A percentile compares a stretch with the other conserved stretches of the same genome.
Conservation (phyloP, 1,284 basidiomycete species). For the Takashimella koratensis region DNA sequence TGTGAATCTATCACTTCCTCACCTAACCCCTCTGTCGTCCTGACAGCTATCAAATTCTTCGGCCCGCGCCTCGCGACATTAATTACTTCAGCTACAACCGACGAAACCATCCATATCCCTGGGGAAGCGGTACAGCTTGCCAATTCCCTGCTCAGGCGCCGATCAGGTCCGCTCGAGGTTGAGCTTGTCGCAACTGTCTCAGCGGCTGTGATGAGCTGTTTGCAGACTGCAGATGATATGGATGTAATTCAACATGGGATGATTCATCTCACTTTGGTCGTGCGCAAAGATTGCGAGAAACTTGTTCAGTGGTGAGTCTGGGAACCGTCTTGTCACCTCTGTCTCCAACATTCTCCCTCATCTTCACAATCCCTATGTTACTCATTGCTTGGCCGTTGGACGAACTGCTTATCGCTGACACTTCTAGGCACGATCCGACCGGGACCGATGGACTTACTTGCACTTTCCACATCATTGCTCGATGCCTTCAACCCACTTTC, state of each 20-base stretch:
- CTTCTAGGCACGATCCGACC: constrained; percentile 57
- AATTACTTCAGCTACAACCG: constrained; percentile 56
- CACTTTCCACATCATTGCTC: constrained; percentile 69
- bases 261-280: constrained; percentile 71
- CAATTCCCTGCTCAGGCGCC: constrained; percentile 64
- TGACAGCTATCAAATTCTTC: constrained; percentile 63
- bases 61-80: constrained; percentile 67
- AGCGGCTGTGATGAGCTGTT: constrained; percentile 65
- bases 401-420: constrained; percentile 27
- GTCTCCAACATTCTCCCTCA: background rate
- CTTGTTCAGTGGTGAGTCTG: constrained; percentile 76
- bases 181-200: constrained; percentile 72
- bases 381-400: background rate
- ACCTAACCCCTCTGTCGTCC: constrained; percentile 30
- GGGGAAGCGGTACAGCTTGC: constrained; percentile 76
- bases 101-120: constrained; percentile 65
- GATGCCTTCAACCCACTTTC: constrained; percentile 59
- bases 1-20: constrained; percentile 65
- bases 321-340: constrained; percentile 17
- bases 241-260: constrained; percentile 83
- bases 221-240: constrained; percentile 69
- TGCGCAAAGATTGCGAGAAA: constrained; percentile 81
- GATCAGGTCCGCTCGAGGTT: constrained; percentile 62
- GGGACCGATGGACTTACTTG: constrained; percentile 71
- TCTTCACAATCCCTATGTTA: no score